These are phyloP conservation scores for Acorus gramineus DNA, from an alignment of 106 monocot species.

Conservation along the genomic window DNA sequence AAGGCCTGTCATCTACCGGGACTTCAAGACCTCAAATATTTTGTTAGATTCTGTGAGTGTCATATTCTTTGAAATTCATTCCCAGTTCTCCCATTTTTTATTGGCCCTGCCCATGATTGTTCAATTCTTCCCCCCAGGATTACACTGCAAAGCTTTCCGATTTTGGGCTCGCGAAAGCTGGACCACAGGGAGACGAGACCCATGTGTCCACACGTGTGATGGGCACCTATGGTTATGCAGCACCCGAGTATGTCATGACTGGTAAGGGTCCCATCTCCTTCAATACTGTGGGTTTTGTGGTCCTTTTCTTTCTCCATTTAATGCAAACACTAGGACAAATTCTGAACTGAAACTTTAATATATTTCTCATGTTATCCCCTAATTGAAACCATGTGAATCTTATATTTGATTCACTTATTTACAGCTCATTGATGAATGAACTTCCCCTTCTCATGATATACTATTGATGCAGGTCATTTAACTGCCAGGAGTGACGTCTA, in stretches of 20 bases:
- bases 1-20: slow-evolving; percentile 81
- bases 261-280: slow-evolving; percentile 26
- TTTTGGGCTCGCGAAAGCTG: slow-evolving; percentile 94
- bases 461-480: slow-evolving; percentile 50
- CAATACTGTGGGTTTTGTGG: no score
- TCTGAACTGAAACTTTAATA: no score
- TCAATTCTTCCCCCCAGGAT: slow-evolving; percentile 19
- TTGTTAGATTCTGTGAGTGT: slow-evolving; percentile 59
- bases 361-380: no score
- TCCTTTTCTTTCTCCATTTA: no score
- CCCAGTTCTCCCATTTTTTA: background rate
- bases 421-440: no score
- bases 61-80: background rate
- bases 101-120: background rate
- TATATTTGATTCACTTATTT: no score
- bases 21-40: slow-evolving; percentile 90
- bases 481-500: slow-evolving; percentile 86
- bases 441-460: no score
- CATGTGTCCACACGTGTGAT: slow-evolving; percentile 93
- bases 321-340: no score
- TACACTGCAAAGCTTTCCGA: slow-evolving; percentile 90
- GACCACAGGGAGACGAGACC: slow-evolving; percentile 83
- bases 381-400: no score
- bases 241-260: slow-evolving; percentile 95
- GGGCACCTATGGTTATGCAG: slow-evolving; percentile 96